These are phyloP conservation scores for Pelargonium fulgidum DNA, from an alignment of 441 rosid genomes.

Conservation along the genomic window DNA sequence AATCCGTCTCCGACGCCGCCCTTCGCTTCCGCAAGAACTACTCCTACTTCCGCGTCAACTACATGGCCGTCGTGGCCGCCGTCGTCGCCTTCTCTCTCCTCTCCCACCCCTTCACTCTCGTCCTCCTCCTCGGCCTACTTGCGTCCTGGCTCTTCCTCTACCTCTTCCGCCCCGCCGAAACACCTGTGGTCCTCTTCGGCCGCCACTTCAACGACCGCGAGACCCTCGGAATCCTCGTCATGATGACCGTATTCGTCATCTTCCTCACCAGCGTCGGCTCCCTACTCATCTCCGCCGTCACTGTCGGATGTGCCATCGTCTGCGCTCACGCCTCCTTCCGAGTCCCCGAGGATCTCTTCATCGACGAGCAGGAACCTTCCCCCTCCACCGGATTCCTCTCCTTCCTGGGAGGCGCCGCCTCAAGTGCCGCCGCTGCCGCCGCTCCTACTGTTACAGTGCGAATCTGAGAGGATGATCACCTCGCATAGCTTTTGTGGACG, in stretches of 20 bases:
- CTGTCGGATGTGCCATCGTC: conserved; percentile 23
- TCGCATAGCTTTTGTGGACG: too few species aligned
- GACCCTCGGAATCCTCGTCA: conserved; percentile 25
- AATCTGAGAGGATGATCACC: conserved; percentile 7
- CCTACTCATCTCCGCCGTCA: conserved; percentile 27
- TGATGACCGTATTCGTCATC: conserved; percentile 21
- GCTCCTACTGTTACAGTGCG: conserved; percentile 21
- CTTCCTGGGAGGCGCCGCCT: conserved; percentile 26
- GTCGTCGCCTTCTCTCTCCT: conserved; percentile 22
- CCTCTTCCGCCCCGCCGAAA: conserved; percentile 26
- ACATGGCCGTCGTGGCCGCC: conserved; percentile 17
- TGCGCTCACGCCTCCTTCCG: conserved; percentile 24
- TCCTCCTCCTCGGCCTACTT: conserved; percentile 27
- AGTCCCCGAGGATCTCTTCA: conserved; percentile 28
- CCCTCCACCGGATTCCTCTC: conserved; percentile 27
- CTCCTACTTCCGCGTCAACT: conserved; percentile 29
- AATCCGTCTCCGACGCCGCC: conserved; percentile 17
- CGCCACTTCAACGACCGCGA: conserved; percentile 28
- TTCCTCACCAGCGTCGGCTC: conserved; percentile 31
- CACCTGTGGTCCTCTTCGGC: conserved; percentile 25
- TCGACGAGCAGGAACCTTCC: conserved; percentile 24
- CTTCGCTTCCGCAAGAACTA: conserved; percentile 29
- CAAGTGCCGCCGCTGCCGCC: conserved; percentile 21
- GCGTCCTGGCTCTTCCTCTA: conserved; percentile 30
- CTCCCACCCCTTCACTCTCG: conserved; percentile 23